These are phyloP conservation scores for Eutrema japonicum DNA, from an alignment of 345 rosid genomes.

Conservation along the genomic window DNA sequence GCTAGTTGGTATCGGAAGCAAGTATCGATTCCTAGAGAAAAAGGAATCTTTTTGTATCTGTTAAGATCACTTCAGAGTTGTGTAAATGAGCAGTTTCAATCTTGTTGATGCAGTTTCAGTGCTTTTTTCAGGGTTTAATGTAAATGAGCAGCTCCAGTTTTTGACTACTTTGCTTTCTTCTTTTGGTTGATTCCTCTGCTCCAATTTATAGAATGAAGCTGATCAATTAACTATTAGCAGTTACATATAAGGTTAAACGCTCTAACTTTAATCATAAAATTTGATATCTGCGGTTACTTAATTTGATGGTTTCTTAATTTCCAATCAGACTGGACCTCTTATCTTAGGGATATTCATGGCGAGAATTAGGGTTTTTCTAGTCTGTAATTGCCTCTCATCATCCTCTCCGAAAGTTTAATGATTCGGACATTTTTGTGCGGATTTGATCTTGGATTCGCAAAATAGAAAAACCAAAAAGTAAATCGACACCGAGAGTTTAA, in stretches of 20 bases:
- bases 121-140: not conserved
- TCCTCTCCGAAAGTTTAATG: not conserved
- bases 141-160: not conserved
- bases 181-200: slow-evolving; percentile 7
- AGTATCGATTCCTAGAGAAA: not conserved
- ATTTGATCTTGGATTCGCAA: too few species aligned
- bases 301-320: not conserved
- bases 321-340: too few species aligned
- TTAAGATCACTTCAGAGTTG: slow-evolving; percentile 1
- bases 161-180: not conserved
- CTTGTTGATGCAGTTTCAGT: slow-evolving; percentile 13
- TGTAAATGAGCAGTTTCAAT: not conserved
- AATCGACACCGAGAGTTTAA: too few species aligned
- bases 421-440: not conserved
- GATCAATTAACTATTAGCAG: not conserved
- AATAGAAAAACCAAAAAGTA: too few species aligned
- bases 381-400: not conserved
- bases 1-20: not conserved
- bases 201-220: not conserved
- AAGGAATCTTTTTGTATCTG: not conserved
- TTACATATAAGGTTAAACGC: not conserved
- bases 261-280: not conserved
- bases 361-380: too few species aligned
- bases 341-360: too few species aligned
- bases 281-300: not conserved